Conservation (phyloP, 495 filamentous ascomycete genomes). For the Cercophora newfieldiana region DNA sequence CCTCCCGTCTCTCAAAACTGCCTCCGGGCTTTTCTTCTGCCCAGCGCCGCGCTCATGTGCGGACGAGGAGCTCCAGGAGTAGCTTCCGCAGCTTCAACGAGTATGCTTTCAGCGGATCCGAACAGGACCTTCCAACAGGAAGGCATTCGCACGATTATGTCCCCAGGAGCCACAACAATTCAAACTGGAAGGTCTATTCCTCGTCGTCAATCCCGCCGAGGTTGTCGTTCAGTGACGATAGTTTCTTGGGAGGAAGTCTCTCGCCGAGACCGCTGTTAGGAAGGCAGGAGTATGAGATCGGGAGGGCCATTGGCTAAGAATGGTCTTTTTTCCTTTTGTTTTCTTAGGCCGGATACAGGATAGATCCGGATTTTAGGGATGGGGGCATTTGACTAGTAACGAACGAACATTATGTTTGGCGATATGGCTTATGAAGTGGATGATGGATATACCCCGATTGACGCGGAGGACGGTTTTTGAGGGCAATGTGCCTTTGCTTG, state of each 20-base stretch:
- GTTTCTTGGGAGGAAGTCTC: conserved; percentile 33
- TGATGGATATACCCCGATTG: conserved; percentile 32
- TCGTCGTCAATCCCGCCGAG: conserved; percentile 43
- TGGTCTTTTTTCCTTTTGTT: conserved; percentile 8
- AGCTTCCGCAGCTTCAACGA: conserved; percentile 43
- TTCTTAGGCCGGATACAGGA: neutral
- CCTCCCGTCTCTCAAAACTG: conserved; percentile 47
- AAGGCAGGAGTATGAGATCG: conserved; percentile 43
- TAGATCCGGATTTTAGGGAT: neutral
- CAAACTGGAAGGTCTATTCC: conserved; percentile 42
- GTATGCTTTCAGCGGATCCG: conserved; percentile 27
- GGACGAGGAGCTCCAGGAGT: conserved; percentile 43
- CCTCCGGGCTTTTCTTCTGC: conserved; percentile 31
- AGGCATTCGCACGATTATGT: conserved; percentile 31
- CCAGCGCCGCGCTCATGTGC: conserved; percentile 32
- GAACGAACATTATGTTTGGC: neutral
- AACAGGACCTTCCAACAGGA: conserved; percentile 26
- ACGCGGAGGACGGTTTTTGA: neutral
- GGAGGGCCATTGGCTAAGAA: conserved; percentile 45
- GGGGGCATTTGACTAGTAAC: neutral
- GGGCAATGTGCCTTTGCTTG: neutral
- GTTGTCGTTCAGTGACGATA: conserved; percentile 40
- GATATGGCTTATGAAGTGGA: neutral
- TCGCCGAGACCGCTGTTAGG: conserved; percentile 43
- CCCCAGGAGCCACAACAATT: conserved; percentile 13